Evolutionary conservation across 164 flowering plant genomes (phyloP).

Genomic region (Magnolia changhungtana): DNA sequence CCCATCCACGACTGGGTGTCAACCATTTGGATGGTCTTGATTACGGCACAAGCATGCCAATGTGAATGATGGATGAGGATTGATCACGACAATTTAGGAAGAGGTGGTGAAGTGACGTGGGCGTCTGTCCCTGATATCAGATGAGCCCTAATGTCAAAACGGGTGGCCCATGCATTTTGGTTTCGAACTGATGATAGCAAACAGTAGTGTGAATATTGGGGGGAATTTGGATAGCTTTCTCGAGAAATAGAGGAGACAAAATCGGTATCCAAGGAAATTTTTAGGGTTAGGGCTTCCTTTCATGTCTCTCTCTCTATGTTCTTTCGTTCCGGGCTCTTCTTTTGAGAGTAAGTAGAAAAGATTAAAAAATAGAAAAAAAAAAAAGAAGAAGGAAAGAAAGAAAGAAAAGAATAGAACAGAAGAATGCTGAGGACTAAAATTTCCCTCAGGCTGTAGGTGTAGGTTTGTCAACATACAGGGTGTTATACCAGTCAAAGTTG

Average conservation of each 20-base stretch:
- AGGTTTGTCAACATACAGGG: not conserved
- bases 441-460: not conserved
- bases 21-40: no score
- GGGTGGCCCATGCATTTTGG: constrained; percentile 14
- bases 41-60: no score
- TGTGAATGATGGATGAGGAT: no score
- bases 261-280: constrained; percentile 13
- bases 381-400: no score
- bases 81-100: no score
- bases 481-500: not conserved
- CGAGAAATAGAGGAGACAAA: constrained; percentile 4
- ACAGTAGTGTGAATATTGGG: constrained; percentile 3
- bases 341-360: constrained; percentile 10
- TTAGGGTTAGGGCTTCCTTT: constrained; percentile 4
- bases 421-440: no score
- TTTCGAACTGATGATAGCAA: constrained; percentile 2
- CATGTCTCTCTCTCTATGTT: not conserved
- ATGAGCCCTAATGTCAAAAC: constrained; percentile 17
- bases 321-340: constrained; percentile 22
- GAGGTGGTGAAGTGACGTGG: no score
- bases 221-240: not conserved
- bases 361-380: no score
- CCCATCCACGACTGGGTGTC: no score
- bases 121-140: no score
- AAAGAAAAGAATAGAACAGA: no score